Percentiles rank a stretch among this genome's conserved stretches.
Evolutionary conservation across 805 yeast species (phyloP).

Genomic region (Lipomyces lipofer): DNA sequence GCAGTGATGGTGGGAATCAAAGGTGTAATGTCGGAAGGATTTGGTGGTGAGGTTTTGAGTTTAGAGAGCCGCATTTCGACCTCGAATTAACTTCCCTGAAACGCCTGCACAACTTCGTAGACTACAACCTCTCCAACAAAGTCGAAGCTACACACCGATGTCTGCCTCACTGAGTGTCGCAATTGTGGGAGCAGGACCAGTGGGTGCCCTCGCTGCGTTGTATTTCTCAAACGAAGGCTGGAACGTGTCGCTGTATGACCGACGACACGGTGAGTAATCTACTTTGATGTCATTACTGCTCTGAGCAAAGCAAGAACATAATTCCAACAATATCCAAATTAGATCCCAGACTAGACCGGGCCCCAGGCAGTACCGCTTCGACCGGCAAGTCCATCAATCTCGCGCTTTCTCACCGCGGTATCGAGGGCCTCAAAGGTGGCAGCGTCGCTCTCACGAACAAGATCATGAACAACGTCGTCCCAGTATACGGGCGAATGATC

Average conservation of each 20-base stretch:
- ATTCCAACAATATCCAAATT: background rate
- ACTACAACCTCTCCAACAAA: too few relatives aligned
- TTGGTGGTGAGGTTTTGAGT: too few relatives aligned
- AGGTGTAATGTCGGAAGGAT: too few relatives aligned
- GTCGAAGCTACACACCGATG: too few relatives aligned
- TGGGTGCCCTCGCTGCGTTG: constrained; percentile 82
- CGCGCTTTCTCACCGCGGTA: constrained; percentile 86
- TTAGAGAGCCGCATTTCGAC: too few relatives aligned
- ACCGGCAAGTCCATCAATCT: constrained; percentile 64
- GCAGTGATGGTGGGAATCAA: too few relatives aligned
- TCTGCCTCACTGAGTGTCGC: constrained; percentile 8
- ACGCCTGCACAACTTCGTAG: too few relatives aligned
- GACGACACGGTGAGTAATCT: constrained; percentile 64
- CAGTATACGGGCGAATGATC: constrained; percentile 89
- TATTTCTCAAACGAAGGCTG: constrained; percentile 74
- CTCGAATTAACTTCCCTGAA: too few relatives aligned
- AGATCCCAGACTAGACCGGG: constrained; percentile 17
- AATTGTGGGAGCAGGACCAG: constrained; percentile 86
- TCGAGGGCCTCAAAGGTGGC: constrained; percentile 63
- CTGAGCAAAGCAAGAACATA: background rate
- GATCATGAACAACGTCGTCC: constrained; percentile 63
- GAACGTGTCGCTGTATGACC: constrained; percentile 69
- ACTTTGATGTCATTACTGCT: background rate
- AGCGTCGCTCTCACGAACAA: constrained; percentile 58
- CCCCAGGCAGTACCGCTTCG: constrained; percentile 13